Percentiles rank a stretch among this genome's conserved stretches.
Evolutionary conservation across 2,329 filamentous ascomycete genomes (phyloP).

Genomic region (Colletotrichum sp.): DNA sequence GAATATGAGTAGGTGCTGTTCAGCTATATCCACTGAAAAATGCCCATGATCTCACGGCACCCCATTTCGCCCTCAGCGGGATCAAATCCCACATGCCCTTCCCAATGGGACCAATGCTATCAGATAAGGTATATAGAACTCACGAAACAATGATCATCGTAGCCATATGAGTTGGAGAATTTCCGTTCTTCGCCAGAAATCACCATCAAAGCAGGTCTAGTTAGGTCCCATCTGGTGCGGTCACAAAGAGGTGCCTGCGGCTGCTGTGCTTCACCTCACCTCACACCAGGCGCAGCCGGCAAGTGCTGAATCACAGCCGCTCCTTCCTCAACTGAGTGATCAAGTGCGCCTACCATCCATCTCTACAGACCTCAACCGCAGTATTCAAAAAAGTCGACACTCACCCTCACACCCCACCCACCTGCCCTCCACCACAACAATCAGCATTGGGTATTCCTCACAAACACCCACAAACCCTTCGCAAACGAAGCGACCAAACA

Average conservation of each 20-base stretch:
- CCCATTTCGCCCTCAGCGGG: neutral
- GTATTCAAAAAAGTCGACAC: neutral
- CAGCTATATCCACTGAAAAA: fast-evolving
- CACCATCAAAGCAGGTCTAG: neutral
- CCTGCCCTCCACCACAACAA: neutral
- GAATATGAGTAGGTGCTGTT: neutral
- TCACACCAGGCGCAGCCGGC: neutral
- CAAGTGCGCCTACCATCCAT: neutral
- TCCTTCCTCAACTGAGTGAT: neutral
- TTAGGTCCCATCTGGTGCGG: neutral
- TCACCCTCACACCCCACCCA: neutral
- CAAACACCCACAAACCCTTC: neutral
- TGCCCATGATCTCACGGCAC: neutral
- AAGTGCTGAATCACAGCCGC: neutral
- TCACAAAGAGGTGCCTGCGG: neutral
- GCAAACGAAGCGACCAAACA: neutral
- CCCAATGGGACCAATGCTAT: neutral
- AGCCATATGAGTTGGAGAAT: neutral
- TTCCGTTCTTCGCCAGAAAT: neutral
- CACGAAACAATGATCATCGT: neutral
- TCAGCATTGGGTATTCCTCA: neutral
- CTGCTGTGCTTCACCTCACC: neutral
- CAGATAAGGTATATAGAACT: neutral
- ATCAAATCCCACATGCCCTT: neutral
- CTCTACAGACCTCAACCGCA: neutral